phyloP scores from a whole-genome alignment of 208 protist genomes.

The Phytomonas serpens region DNA sequence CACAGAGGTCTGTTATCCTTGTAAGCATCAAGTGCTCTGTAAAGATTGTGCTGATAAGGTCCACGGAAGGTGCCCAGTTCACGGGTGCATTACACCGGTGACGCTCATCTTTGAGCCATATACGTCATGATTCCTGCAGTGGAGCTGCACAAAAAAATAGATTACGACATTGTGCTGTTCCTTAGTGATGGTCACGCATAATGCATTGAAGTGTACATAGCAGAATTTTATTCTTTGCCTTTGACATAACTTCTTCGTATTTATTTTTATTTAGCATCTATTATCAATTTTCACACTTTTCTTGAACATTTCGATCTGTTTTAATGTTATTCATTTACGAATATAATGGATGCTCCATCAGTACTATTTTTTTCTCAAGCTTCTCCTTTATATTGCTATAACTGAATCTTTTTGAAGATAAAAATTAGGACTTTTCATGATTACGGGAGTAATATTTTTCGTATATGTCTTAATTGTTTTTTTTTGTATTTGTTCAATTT shows the following conservation, averaged over 20 bases:
- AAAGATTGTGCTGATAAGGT: slow-evolving; percentile 70
- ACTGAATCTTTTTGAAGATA: slow-evolving; percentile 8
- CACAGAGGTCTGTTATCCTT: slow-evolving; percentile 87
- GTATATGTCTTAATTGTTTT: background rate
- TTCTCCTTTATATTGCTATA: background rate
- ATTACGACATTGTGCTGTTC: background rate
- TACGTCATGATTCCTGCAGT: slow-evolving; percentile 26
- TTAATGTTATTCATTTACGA: background rate
- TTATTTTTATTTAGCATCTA: background rate
- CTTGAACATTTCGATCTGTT: background rate
- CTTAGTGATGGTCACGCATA: background rate
- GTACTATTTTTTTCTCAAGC: background rate
- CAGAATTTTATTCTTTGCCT: background rate
- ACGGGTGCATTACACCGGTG: slow-evolving; percentile 45
- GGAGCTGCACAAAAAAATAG: background rate
- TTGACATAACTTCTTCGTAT: background rate
- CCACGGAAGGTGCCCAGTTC: slow-evolving; percentile 51
- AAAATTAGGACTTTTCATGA: background rate
- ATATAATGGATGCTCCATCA: background rate
- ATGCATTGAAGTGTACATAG: background rate
- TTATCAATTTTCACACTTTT: background rate
- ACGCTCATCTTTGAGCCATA: slow-evolving; percentile 69
- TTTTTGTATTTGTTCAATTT: slow-evolving; percentile 3
- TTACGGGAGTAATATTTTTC: background rate
- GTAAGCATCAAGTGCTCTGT: slow-evolving; percentile 86